Evolutionary conservation across 306 rosid species (phyloP).

Genomic region (Prosopis cineraria): DNA sequence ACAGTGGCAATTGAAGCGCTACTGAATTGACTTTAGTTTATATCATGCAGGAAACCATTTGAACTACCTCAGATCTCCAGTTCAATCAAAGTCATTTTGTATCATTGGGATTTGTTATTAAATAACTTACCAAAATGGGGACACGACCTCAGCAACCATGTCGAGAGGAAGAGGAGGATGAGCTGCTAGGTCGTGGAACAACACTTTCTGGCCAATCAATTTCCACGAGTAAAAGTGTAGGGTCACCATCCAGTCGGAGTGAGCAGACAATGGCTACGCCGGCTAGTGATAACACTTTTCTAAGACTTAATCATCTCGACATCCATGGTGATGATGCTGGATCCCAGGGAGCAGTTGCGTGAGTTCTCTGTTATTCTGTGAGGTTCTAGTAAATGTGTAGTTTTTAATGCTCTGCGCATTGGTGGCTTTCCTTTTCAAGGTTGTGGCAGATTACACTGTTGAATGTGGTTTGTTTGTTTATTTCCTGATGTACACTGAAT

Average conservation of each 20-base stretch:
- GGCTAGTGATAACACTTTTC: constrained; percentile 61
- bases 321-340: constrained; percentile 82
- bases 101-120: constrained; percentile 7
- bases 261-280: constrained; percentile 94
- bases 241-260: constrained; percentile 89
- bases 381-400: constrained; percentile 8
- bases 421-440: constrained; percentile 17
- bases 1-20: constrained; percentile 1
- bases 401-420: neutral
- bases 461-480: neutral
- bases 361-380: constrained; percentile 37
- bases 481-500: neutral
- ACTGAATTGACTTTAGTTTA: neutral
- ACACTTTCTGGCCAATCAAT: constrained; percentile 78
- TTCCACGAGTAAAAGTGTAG: constrained; percentile 87
- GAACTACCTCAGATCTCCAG: neutral
- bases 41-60: constrained; percentile 7
- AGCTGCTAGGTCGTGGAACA: constrained; percentile 49
- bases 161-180: constrained; percentile 75
- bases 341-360: constrained; percentile 79
- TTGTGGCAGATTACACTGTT: constrained; percentile 14
- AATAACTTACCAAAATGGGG: constrained; percentile 56
- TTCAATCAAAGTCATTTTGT: constrained; percentile 16
- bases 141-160: constrained; percentile 57
- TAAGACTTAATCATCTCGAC: constrained; percentile 71